Evolutionary conservation across 805 yeast species (phyloP), one percentile per base, ranked within the genome.

Genomic region (Millerago galiae): DNA sequence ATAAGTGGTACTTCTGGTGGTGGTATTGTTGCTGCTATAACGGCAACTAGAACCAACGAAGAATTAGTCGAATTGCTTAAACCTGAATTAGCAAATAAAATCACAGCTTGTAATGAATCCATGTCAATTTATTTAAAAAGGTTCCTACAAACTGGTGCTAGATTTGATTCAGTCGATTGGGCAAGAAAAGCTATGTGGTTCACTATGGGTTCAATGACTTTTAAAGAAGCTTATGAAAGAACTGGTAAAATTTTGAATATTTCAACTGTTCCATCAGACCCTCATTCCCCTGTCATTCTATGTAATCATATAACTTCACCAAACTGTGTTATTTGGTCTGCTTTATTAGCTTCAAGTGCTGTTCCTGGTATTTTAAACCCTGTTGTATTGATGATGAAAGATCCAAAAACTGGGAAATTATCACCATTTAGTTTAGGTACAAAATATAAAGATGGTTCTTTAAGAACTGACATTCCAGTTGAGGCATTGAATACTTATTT

Each of bases 361-460:
- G 93, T 85, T 8, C 95, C 95, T 0, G 93, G 93, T 0, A 81
- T 84, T 12, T 62, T 84, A 43, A 81, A 81, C 48, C 95, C 95
- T 0, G 90, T 84, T 16, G 88, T 82, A 13, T 62, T 84, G 42
- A 81, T 84, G 89, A 81, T 77, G 78, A 79, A 79, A 53, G 66
- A 67, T 13, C 67, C 65, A 9, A 54, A 56, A 30, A 48, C 58
- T 3, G 46, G 48, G 0, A 58, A 65, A 28, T 68, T 82, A 7
- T 66, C 68, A 3, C 91, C 95, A 2, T 83, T 81, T 55, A 77
- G 84, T 16, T 70, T 83, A 53, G 93, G 93, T 0, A 54, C 58
- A 8, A 80, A 78, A 53, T 84, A 89, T 84, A 72, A 81, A 51
- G 95, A 84, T 61, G 93, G 95, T 0, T 79, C 87, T 12, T 61